Base-by-base conservation (phyloP, 257 asterid species). In the Haberlea rhodopensis region DNA sequence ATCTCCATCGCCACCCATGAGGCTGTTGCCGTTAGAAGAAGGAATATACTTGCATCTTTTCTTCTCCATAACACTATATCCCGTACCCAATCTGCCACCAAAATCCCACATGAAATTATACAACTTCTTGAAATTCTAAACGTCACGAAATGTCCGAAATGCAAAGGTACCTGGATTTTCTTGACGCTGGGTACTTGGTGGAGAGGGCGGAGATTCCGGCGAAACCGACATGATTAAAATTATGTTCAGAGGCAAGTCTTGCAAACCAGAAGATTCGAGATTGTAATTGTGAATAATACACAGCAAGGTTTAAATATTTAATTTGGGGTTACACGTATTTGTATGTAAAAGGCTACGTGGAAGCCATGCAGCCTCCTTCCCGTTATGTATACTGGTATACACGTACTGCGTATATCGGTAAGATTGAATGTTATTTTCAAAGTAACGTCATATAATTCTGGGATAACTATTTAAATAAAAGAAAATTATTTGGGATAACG, bases 61-160 rank as follows among this genome's bases (percentile, higher is more conserved):
- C 72, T 82, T 81, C 79, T 82, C 97, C 97, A 90, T 16, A 82
- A 40, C 3, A 79, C 32, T 25, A 85, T 22, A 66, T 85, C 95
- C 45, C 34, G 68, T 31, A 61, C 5, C 37, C 80, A 5, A 71
- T 73, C 95, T 76, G 80, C 57, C 18, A 54, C 54, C n/a, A 20
- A n/a, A 15, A n/a, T 29, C 1, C 6, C 11, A 40, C 1, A 11
- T 43, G 7, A 34, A 19, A 2, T 3, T 16, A 8, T 3, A 21
- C 21, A 7, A 46, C 34, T 0, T 10, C 66, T 31, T 56, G 19
- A n/a, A 5, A 40, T 22, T 8, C 2, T 32, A 3, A 23, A n/a
- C n/a, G n/a, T n/a, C n/a, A n/a, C n/a, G n/a, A n/a, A n/a, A n/a
- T n/a, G n/a, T 23, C 23, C 53, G 55, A 37, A 54, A 22, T 69